Evolutionary conservation across 2,329 filamentous ascomycete species (phyloP), one percentile per base, ranked within the genome.

Genomic region (Coniochaeta sp.): DNA sequence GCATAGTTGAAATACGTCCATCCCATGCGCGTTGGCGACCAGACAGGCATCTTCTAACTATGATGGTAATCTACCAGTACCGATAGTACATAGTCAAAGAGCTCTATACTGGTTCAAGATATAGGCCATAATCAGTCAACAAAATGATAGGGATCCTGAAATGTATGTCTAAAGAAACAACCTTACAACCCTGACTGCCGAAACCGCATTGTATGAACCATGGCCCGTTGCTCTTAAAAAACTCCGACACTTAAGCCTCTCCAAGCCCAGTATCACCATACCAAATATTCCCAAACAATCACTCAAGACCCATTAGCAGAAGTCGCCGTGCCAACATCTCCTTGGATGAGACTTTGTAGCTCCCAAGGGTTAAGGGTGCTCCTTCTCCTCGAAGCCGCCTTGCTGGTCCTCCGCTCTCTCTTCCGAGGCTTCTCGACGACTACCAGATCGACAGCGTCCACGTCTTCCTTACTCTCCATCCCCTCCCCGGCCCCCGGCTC

Each of bases 281-380:
- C 7, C 8, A 6, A 12, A 36, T 14, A 36, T 36, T 14, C 34
- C 34, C 8, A 14, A 36, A 7, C 34, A 9, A n/a, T n/a, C 11
- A 3, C 7, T 47, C 43, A 47, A 24, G 43, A 47, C 19, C 43
- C 43, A n/a, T 24, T 19, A 47, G 43, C 43, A 47, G 43, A n/a
- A 1, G 50, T 3, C 50, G 43, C 57, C 17, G 60, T 63, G n/a
- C 58, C 55, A 1, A 64, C 66, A 44, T 50, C 61, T 19, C 66
- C 66, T 58, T 67, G 61, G 2, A 88, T 87, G 69, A 90, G 70
- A 52, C 81, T 84, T 73, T 89, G 83, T 68, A 93, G 73, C 73
- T 93, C 90, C 79, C 88, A 88, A 3, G 88, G 86, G 67, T 84
- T 91, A 34, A 93, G 75, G 22, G 89, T 93, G 68, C 88, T 91